Evolutionary conservation across 495 filamentous ascomycete genomes (phyloP), one percentile per base, ranked within the genome.

Genomic region (Podospora didyma): DNA sequence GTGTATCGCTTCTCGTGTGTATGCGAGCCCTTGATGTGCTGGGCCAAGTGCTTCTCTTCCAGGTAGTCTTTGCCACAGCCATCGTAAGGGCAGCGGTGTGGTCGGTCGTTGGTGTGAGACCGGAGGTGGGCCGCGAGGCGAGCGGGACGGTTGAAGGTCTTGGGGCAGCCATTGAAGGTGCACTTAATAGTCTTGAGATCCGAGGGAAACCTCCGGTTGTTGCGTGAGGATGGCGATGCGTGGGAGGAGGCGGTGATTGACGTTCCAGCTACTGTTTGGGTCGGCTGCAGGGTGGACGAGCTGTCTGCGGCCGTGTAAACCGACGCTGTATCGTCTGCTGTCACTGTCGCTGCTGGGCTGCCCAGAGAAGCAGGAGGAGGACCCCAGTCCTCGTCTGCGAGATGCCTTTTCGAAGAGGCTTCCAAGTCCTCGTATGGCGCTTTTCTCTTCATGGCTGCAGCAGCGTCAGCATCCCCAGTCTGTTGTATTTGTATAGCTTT

Each of bases 121-220:
- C 88, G 77, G 2, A 90, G 63, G 64, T 96, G 92, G 45, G 88
- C 81, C n/a, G 84, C 76, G 2, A 96, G 80, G 34, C 88, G 82
- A n/a, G 82, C 84, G 2, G 89, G 90, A 1, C 92, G 85, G 69
- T 94, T 93, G 81, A 92, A 96, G n/a, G 85, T 82, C 71, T 91
- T 92, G 22, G 70, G 66, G 66, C 92, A 96, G 37, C 79, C 82
- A 17, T 84, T 78, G 60, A 81, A 82, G 3, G 82, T 79, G 71
- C 92, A 96, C 41, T 68, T 71, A 62, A 87, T 83, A 20, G 81
- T 89, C 73, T 93, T 94, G 49, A 83, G 75, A 54, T 89, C 83
- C 3, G 86, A 89, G 31, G 87, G 87, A 62, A 79, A 81, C 59
- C 75, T 82, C 54, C 77, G 82, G 28, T 71, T 73, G 7, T 78